Percentiles rank a stretch among this genome's conserved stretches.
Evolutionary conservation across 2,329 filamentous ascomycete species (phyloP).

Genomic region (Lecanicillium sp.): DNA sequence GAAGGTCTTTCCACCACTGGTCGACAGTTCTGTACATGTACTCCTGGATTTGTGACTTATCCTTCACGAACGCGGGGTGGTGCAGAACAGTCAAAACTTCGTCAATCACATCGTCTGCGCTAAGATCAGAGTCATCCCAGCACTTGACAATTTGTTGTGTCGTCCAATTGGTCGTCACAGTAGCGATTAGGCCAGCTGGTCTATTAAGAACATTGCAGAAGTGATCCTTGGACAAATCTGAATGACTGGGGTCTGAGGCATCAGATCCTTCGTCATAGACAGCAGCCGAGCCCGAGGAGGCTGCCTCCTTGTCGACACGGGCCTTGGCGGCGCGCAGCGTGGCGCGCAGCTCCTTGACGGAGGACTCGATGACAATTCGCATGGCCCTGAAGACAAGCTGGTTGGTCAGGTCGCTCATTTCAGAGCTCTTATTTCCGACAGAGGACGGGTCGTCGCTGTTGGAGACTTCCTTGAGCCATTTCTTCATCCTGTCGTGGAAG

Average conservation of each 20-base stretch:
- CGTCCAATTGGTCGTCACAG: conserved; percentile 25
- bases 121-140: conserved; percentile 74
- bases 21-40: conserved; percentile 78
- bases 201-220: conserved; percentile 60
- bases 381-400: conserved; percentile 85
- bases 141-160: conserved; percentile 24
- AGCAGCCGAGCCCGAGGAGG: conserved; percentile 52
- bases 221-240: conserved; percentile 72
- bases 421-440: conserved; percentile 16
- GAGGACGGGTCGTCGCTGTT: conserved; percentile 18
- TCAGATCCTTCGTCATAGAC: conserved; percentile 64
- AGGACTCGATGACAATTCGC: conserved; percentile 78
- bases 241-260: conserved; percentile 68
- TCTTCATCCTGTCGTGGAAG: conserved; percentile 36
- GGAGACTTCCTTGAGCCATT: conserved; percentile 65
- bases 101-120: conserved; percentile 68
- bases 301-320: conserved; percentile 24
- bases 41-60: conserved; percentile 66
- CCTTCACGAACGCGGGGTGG: conserved; percentile 72
- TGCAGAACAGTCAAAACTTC: conserved; percentile 77
- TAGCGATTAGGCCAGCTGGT: conserved; percentile 23
- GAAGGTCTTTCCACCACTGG: conserved; percentile 59
- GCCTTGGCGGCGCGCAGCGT: conserved; percentile 48
- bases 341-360: conserved; percentile 76
- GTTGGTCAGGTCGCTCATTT: conserved; percentile 64